phyloP scores from a whole-genome alignment of 257 asterid species.

The Knoxia roxburghii region DNA sequence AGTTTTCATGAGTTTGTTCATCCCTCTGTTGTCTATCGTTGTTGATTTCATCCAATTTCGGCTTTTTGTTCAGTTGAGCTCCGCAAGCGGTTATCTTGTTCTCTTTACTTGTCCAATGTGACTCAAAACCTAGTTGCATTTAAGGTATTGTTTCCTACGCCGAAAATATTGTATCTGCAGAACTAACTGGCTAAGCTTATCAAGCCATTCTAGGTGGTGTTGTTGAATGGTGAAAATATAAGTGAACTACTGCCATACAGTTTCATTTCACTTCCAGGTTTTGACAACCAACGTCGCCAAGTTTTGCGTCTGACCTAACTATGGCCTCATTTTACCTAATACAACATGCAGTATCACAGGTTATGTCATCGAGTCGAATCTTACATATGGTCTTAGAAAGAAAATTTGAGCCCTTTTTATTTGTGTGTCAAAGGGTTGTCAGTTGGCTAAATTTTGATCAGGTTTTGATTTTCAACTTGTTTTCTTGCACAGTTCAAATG shows the following conservation, averaged over 20 bases:
- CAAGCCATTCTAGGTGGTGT: background rate
- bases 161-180: too few relatives aligned
- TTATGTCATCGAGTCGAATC: background rate
- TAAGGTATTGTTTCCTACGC: conserved; percentile 28
- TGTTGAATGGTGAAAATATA: background rate
- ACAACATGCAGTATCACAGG: conserved; percentile 43
- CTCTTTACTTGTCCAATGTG: conserved; percentile 52
- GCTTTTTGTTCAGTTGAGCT: conserved; percentile 41
- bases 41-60: background rate
- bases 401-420: background rate
- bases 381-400: conserved; percentile 14
- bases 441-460: conserved; percentile 12
- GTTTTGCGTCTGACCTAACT: conserved; percentile 51
- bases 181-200: background rate
- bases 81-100: conserved; percentile 58
- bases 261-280: conserved; percentile 9
- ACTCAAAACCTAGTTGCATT: conserved; percentile 52
- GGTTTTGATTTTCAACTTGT: background rate
- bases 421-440: background rate
- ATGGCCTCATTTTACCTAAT: conserved; percentile 54
- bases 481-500: conserved; percentile 32
- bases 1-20: background rate
- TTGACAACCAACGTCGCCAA: conserved; percentile 50
- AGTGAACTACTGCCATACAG: too few relatives aligned
- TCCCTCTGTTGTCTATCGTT: background rate